Base-by-base conservation (phyloP, 345 rosid species). In the Camelina neglecta region DNA sequence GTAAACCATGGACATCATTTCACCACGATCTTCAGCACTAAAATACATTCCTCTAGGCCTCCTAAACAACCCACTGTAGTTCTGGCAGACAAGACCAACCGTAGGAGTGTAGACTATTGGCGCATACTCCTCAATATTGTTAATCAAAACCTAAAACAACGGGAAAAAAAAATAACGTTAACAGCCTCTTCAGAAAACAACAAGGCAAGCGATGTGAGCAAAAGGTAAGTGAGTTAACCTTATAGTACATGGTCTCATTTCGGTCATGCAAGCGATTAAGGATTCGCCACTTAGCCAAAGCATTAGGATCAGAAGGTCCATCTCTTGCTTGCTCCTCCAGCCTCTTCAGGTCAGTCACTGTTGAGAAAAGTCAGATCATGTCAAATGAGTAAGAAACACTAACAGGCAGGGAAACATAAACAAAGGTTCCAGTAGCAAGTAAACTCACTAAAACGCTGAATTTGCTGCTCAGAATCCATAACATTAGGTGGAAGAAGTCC, bases 1-100 rank as follows among this genome's bases (percentile, higher is more conserved):
- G 81, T 92, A 94, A 73, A 94, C 96, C 98, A 92, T 92, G 45
- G 99, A 92, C 97, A 92, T 92, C 99, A 95, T 92, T 85, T 95
- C 99, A 80, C 99, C 99, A 31, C 96, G 90, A 80, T 95, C 99
- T 44, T 73, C 92, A 41, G 97, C 92, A 65, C 97, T 90, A 71
- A 95, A 92, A 79, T 92, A 95, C 99, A 95, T 95, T 71, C 99
- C 99, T 42, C 99, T 86, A 23, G 99, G 97, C 84, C 97, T 88
- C 86, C 99, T 89, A 81, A 95, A 94, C 85, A 94, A 76, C 11
- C 99, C 97, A 71, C 99, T 84, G 74, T 92, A 95, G 75, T 90
- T 92, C 77, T 95, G 97, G 85, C 99, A 95, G 67, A 92, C 97
- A 72, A 89, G 97, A 62, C 97, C 99, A 7, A 94, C 97, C 5